phyloP scores from a whole-genome alignment of 75 land plant genomes.

The Pinus albicaulis region DNA sequence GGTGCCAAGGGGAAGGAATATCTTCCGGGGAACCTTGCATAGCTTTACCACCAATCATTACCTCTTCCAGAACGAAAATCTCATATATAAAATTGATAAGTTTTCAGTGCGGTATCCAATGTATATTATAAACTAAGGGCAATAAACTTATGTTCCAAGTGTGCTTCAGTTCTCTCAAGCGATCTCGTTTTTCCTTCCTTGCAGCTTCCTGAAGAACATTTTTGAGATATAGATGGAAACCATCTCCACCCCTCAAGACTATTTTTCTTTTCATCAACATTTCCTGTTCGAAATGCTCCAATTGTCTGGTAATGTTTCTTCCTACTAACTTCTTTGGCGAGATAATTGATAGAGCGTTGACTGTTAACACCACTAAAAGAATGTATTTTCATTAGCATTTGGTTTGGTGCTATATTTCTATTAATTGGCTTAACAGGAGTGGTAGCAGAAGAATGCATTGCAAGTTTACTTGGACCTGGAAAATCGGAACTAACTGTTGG shows the following conservation, averaged over 20 bases:
- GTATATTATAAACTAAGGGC: not conserved
- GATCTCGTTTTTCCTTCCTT: not conserved
- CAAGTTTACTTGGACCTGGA: too few relatives aligned
- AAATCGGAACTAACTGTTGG: not conserved
- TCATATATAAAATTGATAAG: not conserved
- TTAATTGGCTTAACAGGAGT: not conserved
- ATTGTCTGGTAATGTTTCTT: too few relatives aligned
- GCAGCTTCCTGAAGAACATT: not conserved
- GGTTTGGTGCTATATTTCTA: not conserved
- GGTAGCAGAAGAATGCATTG: too few relatives aligned
- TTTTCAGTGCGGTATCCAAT: not conserved
- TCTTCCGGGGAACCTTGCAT: not conserved
- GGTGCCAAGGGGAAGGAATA: not conserved
- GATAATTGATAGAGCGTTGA: too few relatives aligned
- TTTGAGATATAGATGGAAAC: not conserved
- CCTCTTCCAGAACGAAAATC: not conserved
- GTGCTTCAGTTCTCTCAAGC: not conserved
- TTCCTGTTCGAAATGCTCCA: too few relatives aligned
- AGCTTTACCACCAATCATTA: not conserved
- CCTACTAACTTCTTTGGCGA: too few relatives aligned
- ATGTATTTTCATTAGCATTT: slow-evolving; percentile 9
- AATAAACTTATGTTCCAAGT: not conserved
- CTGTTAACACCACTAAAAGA: slow-evolving; percentile 5
- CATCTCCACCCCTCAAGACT: not conserved
- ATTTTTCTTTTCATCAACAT: not conserved